A percentile compares a stretch with the other conserved stretches of the same genome.
Conservation (phyloP, 2,329 filamentous ascomycete genomes). For the Cordyceps javanica region DNA sequence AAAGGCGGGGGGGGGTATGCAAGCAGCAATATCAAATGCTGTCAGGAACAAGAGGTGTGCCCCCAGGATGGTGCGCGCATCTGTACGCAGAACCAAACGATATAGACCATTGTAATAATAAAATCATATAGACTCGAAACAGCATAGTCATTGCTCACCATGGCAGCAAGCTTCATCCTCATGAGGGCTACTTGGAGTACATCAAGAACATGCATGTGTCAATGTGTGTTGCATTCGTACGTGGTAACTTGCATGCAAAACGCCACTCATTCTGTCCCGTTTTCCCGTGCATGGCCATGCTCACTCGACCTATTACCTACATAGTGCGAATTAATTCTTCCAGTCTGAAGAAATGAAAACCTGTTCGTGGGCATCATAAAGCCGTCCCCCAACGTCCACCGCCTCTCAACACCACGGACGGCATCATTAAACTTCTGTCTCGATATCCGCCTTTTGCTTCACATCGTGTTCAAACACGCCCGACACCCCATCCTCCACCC, state of each 20-base stretch:
- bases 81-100: neutral
- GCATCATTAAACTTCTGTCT: constrained; percentile 56
- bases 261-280: neutral
- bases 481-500: constrained; percentile 53
- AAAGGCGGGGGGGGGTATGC: too few species aligned
- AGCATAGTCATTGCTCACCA: neutral
- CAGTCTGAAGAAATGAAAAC: neutral
- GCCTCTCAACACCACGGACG: too few species aligned
- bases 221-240: neutral
- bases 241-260: neutral
- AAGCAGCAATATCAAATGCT: too few species aligned
- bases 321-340: neutral
- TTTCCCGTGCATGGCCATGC: neutral
- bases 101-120: constrained; percentile 6
- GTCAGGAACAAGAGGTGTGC: neutral
- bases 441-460: constrained; percentile 52
- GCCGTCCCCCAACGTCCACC: too few species aligned
- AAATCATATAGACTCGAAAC: constrained; percentile 8
- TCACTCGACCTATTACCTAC: neutral
- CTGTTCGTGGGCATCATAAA: neutral
- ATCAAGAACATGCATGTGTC: neutral
- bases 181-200: neutral
- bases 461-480: constrained; percentile 49
- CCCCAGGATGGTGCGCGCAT: neutral
- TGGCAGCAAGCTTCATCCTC: neutral